Conservation (phyloP, 805 yeast species). For the Candida alai region DNA sequence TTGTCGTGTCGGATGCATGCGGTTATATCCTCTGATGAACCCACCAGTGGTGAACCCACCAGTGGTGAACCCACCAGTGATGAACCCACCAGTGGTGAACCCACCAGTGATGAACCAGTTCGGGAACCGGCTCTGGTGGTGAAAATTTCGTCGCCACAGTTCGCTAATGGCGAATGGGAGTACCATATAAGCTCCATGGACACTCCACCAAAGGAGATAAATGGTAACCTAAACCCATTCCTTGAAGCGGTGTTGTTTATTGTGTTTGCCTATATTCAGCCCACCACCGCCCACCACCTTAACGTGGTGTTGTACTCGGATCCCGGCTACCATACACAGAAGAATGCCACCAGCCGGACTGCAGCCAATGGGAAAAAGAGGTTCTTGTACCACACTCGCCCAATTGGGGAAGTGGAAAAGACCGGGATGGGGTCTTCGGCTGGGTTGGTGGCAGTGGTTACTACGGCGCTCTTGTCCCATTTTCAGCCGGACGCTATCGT, state of each 20-base stretch:
- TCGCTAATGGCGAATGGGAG: constrained; percentile 64
- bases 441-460: constrained; percentile 78
- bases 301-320: constrained; percentile 73
- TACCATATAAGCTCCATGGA: constrained; percentile 31
- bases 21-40: constrained; percentile 20
- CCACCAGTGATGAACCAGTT: no score
- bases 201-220: constrained; percentile 22
- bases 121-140: no score
- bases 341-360: constrained; percentile 31
- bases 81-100: not conserved
- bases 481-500: constrained; percentile 23
- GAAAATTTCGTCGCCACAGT: constrained; percentile 71
- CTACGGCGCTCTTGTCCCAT: constrained; percentile 60
- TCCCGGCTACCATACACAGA: constrained; percentile 83
- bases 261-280: constrained; percentile 50
- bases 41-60: constrained; percentile 9
- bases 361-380: constrained; percentile 33
- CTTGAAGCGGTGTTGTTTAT: constrained; percentile 58
- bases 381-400: constrained; percentile 57
- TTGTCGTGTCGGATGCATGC: constrained; percentile 90
- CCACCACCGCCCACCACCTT: constrained; percentile 28
- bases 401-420: constrained; percentile 75
- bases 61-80: no score
- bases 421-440: constrained; percentile 98
- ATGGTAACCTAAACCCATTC: constrained; percentile 61